A percentile compares a stretch with the other conserved stretches of the same genome.
These are phyloP conservation scores for Haplosporangium sp. DNA, from an alignment of 371 early-diverging fungal genomes.

Conservation along the genomic window DNA sequence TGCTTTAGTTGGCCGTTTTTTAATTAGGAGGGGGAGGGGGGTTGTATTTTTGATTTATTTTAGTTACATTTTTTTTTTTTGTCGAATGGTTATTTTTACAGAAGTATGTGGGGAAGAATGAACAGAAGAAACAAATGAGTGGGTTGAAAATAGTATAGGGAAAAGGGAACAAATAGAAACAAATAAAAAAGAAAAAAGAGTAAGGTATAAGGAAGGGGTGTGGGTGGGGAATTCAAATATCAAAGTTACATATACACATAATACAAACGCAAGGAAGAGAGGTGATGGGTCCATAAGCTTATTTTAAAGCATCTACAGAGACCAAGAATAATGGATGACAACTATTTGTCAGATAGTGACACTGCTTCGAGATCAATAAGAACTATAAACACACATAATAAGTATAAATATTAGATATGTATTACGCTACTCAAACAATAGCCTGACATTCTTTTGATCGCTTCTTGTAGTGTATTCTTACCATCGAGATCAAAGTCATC, in stretches of 20 bases:
- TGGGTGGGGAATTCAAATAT: background rate
- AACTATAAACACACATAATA: background rate
- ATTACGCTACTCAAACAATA: too few relatives aligned
- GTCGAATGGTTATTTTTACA: conserved; percentile 4
- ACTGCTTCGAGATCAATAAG: conserved; percentile 21
- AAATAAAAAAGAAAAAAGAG: background rate
- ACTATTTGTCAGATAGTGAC: conserved; percentile 7
- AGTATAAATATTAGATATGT: background rate
- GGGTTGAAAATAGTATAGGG: background rate
- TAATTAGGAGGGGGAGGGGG: too few relatives aligned
- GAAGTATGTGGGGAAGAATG: background rate
- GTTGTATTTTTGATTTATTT: background rate
- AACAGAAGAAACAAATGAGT: background rate
- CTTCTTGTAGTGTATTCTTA: background rate
- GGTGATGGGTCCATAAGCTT: background rate
- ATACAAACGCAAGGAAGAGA: background rate
- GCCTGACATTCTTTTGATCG: too few relatives aligned
- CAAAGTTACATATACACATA: conserved; percentile 7
- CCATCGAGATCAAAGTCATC: conserved; percentile 35
- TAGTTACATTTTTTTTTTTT: background rate
- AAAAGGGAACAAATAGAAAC: background rate
- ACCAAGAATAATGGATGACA: background rate
- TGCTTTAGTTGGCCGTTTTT: background rate
- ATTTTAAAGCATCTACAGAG: too few relatives aligned
- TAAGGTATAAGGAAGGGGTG: background rate